Evolutionary conservation across 768 basidiomycete genomes (phyloP).

Genomic region (Cystobasidium ongulense): DNA sequence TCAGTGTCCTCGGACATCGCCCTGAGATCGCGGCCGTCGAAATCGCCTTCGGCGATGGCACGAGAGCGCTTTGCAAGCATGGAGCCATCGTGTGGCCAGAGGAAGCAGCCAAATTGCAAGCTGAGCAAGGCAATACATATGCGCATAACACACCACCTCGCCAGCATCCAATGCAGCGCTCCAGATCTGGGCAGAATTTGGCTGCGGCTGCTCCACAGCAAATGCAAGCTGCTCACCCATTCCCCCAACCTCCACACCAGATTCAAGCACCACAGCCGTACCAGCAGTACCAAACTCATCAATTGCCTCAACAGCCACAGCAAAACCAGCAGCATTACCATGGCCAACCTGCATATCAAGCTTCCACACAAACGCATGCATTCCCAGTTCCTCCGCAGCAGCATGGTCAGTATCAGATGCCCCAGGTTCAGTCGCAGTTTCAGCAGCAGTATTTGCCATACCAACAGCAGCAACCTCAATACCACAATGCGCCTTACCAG

Average conservation of each 20-base stretch:
- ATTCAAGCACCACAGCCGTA: too few species aligned
- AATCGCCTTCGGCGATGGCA: slow-evolving; percentile 57
- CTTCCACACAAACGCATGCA: not conserved
- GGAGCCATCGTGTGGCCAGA: slow-evolving; percentile 27
- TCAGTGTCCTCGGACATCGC: slow-evolving; percentile 60
- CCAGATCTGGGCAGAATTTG: not conserved
- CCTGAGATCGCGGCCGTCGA: slow-evolving; percentile 64
- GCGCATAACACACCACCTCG: not conserved
- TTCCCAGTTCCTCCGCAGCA: not conserved
- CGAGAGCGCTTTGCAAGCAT: slow-evolving; percentile 23
- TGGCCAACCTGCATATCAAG: not conserved
- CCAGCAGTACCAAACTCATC: not conserved
- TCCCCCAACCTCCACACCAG: not conserved
- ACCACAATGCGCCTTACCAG: not conserved
- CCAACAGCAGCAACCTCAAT: not conserved
- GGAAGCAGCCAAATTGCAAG: not conserved
- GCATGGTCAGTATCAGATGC: not conserved
- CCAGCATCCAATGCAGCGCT: not conserved
- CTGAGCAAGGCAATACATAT: not conserved
- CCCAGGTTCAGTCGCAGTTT: not conserved
- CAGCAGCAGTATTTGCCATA: not conserved
- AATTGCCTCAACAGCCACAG: not conserved
- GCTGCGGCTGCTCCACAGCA: not conserved
- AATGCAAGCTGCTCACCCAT: not conserved
- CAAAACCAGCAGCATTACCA: not conserved